These are phyloP conservation scores for Gypsophila paniculata DNA, from an alignment of 179 eudicot genomes.

Conservation along the genomic window DNA sequence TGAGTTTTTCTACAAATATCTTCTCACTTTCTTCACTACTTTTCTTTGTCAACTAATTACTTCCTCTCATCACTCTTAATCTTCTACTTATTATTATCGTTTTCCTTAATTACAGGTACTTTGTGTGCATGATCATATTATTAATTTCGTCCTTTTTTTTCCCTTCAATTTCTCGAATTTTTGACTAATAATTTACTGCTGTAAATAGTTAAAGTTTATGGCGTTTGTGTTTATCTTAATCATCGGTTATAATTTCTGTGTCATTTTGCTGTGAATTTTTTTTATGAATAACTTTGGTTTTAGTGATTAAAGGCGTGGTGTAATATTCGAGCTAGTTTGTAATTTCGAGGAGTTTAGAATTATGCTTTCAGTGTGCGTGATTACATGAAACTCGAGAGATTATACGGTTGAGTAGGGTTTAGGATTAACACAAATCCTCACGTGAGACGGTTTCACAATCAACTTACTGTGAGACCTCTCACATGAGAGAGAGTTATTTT, in stretches of 20 bases:
- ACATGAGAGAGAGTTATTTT: no score
- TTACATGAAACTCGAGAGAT: background rate
- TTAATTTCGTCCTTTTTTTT: background rate
- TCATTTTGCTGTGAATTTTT: background rate
- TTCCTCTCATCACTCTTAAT: conserved; percentile 4
- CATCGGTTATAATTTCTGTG: background rate
- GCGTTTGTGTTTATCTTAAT: conserved; percentile 4
- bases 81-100: background rate
- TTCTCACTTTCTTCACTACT: conserved; percentile 6
- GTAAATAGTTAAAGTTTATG: background rate
- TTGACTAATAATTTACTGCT: background rate
- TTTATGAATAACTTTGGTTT: background rate
- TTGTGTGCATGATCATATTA: background rate
- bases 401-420: background rate
- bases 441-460: no score
- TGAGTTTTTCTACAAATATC: conserved; percentile 11
- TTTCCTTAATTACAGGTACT: conserved; percentile 7
- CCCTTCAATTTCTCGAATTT: background rate
- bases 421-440: background rate
- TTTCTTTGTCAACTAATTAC: conserved; percentile 13
- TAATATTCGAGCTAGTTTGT: background rate
- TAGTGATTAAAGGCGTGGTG: background rate
- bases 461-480: no score
- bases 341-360: no score
- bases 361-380: background rate